A percentile compares a stretch with the other conserved stretches of the same genome.
phyloP scores from a whole-genome alignment of 2,329 filamentous ascomycete genomes.

The Penicillium sp. region DNA sequence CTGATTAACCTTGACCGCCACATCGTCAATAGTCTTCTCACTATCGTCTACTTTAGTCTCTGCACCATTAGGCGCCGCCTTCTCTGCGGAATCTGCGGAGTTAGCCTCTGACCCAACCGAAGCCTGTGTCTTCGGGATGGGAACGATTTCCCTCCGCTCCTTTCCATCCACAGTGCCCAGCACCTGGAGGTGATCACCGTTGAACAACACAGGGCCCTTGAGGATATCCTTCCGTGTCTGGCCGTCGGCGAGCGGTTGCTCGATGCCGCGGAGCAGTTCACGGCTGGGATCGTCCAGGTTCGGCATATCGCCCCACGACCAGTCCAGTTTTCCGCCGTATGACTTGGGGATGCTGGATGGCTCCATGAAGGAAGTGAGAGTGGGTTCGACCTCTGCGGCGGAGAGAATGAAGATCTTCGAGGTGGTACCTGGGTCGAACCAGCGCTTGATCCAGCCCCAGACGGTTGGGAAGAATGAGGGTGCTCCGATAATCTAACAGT shows the following conservation, averaged over 20 bases:
- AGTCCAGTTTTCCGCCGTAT: conserved; percentile 86
- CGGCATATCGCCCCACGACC: conserved; percentile 72
- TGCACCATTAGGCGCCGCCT: background rate
- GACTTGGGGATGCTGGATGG: conserved; percentile 78
- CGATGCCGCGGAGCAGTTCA: conserved; percentile 32
- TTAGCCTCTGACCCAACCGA: background rate
- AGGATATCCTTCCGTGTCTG: conserved; percentile 29
- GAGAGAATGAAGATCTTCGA: conserved; percentile 94
- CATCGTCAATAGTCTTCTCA: conserved; percentile 6
- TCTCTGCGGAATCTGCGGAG: background rate
- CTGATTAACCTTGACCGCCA: conserved; percentile 4
- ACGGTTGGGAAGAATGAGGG: conserved; percentile 89
- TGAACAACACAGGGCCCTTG: conserved; percentile 38
- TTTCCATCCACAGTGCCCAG: conserved; percentile 37
- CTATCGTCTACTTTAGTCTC: background rate
- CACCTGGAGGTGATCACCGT: conserved; percentile 33
- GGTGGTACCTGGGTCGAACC: conserved; percentile 91
- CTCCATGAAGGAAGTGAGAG: conserved; percentile 78
- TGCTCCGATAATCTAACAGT: conserved; percentile 72
- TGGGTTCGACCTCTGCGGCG: conserved; percentile 68
- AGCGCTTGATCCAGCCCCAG: conserved; percentile 89
- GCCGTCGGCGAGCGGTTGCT: conserved; percentile 27
- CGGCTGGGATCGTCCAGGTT: conserved; percentile 59
- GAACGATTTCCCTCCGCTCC: conserved; percentile 28
- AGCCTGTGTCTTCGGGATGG: conserved; percentile 19